Percentiles rank a stretch among this genome's conserved stretches.
Conservation (phyloP, 23 red algal species). For the Gracilaria gracilis region DNA sequence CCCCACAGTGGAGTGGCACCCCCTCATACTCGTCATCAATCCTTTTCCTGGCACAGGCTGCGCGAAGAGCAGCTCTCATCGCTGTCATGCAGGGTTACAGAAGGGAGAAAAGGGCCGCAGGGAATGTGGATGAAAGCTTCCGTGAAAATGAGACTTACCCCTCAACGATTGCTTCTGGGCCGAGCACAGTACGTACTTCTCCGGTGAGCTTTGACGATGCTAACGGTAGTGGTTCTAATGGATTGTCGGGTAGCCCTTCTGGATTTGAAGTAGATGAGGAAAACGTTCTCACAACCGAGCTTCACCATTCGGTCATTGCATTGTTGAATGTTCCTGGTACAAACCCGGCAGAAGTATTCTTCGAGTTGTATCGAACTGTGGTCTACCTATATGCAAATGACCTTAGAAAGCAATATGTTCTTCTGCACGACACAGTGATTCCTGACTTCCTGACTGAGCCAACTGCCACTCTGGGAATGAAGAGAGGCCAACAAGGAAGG, state of each 20-base stretch:
- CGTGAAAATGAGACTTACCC: conserved; percentile 44
- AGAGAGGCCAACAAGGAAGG: background rate
- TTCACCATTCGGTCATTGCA: conserved; percentile 41
- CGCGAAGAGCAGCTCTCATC: conserved; percentile 57
- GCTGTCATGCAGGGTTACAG: conserved; percentile 64
- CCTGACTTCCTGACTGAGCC: conserved; percentile 11
- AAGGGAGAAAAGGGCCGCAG: conserved; percentile 4
- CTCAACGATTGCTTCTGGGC: background rate
- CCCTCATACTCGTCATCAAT: conserved; percentile 69
- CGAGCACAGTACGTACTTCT: conserved; percentile 6
- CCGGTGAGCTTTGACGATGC: conserved; percentile 52
- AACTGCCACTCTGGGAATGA: background rate
- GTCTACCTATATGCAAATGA: conserved; percentile 66
- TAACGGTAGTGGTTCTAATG: conserved; percentile 23
- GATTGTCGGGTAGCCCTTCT: background rate
- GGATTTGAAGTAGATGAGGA: conserved; percentile 64
- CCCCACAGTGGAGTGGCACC: conserved; percentile 43
- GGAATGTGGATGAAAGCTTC: conserved; percentile 26
- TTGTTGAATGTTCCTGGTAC: conserved; percentile 53
- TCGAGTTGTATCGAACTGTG: conserved; percentile 66
- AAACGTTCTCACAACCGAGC: conserved; percentile 29
- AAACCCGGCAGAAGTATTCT: conserved; percentile 57
- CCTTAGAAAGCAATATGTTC: conserved; percentile 31
- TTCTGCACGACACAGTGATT: background rate
- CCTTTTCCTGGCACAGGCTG: conserved; percentile 64